Conservation (phyloP, 2,329 filamentous ascomycete genomes). For the Alternaria alternata region DNA sequence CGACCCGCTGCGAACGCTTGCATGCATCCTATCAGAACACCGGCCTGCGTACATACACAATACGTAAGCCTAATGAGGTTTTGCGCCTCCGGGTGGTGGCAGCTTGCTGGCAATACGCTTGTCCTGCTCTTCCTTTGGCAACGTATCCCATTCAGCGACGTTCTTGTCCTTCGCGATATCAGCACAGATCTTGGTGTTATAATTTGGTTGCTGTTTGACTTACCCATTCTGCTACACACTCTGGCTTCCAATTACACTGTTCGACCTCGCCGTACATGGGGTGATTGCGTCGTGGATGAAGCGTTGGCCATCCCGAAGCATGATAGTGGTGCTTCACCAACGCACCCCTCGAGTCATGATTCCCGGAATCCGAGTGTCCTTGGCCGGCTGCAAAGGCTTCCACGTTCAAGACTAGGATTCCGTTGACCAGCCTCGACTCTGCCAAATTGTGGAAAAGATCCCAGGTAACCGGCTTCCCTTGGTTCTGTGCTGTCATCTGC, state of each 20-base stretch:
- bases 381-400: slow-evolving; percentile 77
- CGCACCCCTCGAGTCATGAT: slow-evolving; percentile 70
- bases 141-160: slow-evolving; percentile 65
- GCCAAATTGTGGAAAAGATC: slow-evolving; percentile 70
- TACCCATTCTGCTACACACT: slow-evolving; percentile 70
- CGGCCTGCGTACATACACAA: background rate
- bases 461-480: slow-evolving; percentile 64
- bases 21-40: background rate
- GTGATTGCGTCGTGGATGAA: slow-evolving; percentile 72
- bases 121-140: slow-evolving; percentile 68
- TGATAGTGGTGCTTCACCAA: slow-evolving; percentile 79
- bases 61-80: background rate
- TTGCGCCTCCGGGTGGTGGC: slow-evolving; percentile 13
- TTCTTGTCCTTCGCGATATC: slow-evolving; percentile 60
- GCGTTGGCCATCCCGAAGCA: slow-evolving; percentile 74
- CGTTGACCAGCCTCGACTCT: slow-evolving; percentile 71
- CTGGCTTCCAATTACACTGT: slow-evolving; percentile 72
- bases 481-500: slow-evolving; percentile 65
- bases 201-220: slow-evolving; percentile 6
- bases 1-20: background rate
- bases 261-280: slow-evolving; percentile 75
- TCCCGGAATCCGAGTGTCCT: slow-evolving; percentile 76
- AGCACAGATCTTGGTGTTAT: background rate
- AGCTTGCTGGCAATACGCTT: slow-evolving; percentile 54
- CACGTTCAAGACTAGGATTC: slow-evolving; percentile 72